Evolutionary conservation across 345 rosid species (phyloP).

Genomic region (Fremontodendron californicum): DNA sequence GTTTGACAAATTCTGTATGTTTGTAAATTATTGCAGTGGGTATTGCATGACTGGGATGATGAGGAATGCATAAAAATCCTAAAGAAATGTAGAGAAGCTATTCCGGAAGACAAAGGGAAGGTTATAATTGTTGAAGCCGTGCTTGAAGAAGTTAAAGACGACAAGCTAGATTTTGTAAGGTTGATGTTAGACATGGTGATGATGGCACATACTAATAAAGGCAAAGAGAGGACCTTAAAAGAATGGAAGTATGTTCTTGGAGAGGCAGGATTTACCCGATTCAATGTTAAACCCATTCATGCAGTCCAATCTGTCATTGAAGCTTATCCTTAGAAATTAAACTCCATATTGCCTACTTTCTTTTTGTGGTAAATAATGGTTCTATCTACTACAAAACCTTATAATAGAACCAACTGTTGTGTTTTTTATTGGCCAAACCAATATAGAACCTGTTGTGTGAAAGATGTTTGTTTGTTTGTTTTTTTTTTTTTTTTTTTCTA

Average conservation of each 20-base stretch:
- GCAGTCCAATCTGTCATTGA: constrained; percentile 45
- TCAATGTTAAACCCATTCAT: constrained; percentile 33
- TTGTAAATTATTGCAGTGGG: constrained; percentile 36
- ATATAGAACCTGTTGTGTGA: neutral
- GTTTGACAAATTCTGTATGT: no score
- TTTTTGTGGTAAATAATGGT: neutral
- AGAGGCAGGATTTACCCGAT: constrained; percentile 52
- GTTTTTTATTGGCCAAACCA: no score
- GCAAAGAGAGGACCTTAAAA: constrained; percentile 60
- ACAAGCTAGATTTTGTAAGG: constrained; percentile 38
- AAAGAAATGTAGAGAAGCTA: constrained; percentile 62
- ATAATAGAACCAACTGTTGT: no score
- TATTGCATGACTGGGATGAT: constrained; percentile 72
- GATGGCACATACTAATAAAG: constrained; percentile 65
- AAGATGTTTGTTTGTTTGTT: no score
- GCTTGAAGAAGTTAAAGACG: constrained; percentile 37
- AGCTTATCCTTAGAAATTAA: constrained; percentile 42
- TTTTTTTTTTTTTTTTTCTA: no score
- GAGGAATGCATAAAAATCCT: constrained; percentile 56
- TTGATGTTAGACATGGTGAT: constrained; percentile 63
- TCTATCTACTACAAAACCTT: neutral
- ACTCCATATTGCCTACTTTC: neutral
- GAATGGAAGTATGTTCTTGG: constrained; percentile 61
- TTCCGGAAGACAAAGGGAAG: constrained; percentile 45
- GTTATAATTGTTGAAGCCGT: constrained; percentile 61